phyloP scores from a whole-genome alignment of 176 grass and related monocot genomes.

The Zoysia pacifica region DNA sequence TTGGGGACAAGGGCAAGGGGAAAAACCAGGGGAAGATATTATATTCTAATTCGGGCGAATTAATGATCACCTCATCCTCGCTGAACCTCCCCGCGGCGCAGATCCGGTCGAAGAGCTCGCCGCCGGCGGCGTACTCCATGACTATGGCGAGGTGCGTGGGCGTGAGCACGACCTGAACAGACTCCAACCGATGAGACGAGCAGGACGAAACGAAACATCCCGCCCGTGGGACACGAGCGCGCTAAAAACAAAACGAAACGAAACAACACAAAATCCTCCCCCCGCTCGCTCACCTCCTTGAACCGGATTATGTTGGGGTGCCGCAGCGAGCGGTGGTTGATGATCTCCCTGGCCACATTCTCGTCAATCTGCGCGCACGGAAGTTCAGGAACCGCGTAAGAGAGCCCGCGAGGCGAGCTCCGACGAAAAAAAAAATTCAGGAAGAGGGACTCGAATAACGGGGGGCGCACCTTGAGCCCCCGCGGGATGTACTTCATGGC shows the following conservation, averaged over 20 bases:
- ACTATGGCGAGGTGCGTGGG: conserved; percentile 87
- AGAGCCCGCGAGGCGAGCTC: neutral
- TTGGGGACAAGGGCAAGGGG: neutral
- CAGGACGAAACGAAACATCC: too few species aligned
- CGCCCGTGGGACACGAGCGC: neutral
- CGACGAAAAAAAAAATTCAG: neutral
- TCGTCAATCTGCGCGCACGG: conserved; percentile 56
- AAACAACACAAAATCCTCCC: neutral
- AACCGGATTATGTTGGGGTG: conserved; percentile 94
- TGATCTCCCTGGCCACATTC: conserved; percentile 81
- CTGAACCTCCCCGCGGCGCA: conserved; percentile 88
- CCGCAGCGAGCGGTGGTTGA: conserved; percentile 86
- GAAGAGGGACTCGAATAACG: neutral
- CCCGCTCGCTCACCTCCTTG: conserved; percentile 58
- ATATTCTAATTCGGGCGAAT: neutral
- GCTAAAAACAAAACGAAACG: too few species aligned
- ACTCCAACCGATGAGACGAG: too few species aligned
- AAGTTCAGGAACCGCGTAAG: neutral
- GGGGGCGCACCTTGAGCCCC: conserved; percentile 63
- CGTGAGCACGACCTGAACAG: conserved; percentile 68
- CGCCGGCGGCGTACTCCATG: conserved; percentile 92
- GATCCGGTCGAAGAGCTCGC: conserved; percentile 91
- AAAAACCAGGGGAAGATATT: neutral
- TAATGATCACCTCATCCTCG: conserved; percentile 74
- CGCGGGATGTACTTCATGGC: conserved; percentile 88